Base-by-base conservation (phyloP, 2,329 filamentous ascomycete species). In the Trichoderma oligosporum region DNA sequence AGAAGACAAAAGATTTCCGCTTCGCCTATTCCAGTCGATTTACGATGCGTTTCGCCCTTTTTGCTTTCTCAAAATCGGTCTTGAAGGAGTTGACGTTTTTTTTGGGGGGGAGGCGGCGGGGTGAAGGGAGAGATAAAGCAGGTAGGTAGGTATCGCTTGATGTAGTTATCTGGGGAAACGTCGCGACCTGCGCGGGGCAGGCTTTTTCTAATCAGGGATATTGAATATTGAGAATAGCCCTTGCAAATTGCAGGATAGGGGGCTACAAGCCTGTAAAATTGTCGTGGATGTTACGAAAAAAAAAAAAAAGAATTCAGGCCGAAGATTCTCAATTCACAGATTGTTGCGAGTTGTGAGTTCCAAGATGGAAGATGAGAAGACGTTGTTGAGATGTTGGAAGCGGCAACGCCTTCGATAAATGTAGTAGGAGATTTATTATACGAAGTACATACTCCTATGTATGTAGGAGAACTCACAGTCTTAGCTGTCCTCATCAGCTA, bases 151-250 rank as follows among this genome's bases (percentile, higher is more conserved):
- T 33, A 14, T 27, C 20, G 38, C 38, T 12, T n/a, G n/a, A n/a
- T n/a, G n/a, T n/a, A n/a, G n/a, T n/a, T 35, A 35, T 35, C 31
- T 35, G 9, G 31, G 31, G 9, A 14, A 35, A 33, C 31, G 46
- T 38, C 46, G 46, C 46, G 46, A 44, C 49, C 49, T 36, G 49
- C 49, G 49, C 49, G 49, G 49, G 49, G 49, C 49, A 54, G 46
- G 24, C 16, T 14, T 27, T 29, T 31, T 14, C 16, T 8, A 24
- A 22, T 8, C n/a, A 45, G 33, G 46, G 14, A 25, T 20, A 38
- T 45, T 45, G 16, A 5, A 44, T 29, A 33, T 33, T n/a, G 33
- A 45, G 24, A 29, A 25, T 45, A 24, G 42, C 42, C 42, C 42
- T 45, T 29, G 33, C 22, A 51, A 31, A 35, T 39, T 9, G 47